Evolutionary conservation across 202 grass and related monocot genomes (phyloP).

Genomic region (Setaria viridis): DNA sequence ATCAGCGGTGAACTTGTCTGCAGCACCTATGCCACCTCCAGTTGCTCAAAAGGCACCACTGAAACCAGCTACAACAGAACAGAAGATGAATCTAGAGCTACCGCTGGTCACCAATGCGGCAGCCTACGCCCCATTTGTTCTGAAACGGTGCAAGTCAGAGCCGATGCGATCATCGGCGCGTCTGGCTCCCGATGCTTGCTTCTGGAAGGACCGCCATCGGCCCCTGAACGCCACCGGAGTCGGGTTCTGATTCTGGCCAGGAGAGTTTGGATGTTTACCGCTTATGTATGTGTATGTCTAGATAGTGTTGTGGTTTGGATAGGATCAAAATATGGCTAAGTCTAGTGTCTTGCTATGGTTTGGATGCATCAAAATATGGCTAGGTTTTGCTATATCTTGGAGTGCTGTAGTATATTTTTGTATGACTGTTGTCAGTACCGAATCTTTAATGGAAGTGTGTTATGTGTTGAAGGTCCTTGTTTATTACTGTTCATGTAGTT

Average conservation of each 20-base stretch:
- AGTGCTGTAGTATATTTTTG: background rate
- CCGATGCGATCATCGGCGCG: conserved; percentile 75
- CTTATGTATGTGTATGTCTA: too few species aligned
- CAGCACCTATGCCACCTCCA: conserved; percentile 9
- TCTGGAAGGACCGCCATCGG: conserved; percentile 94
- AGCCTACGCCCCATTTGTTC: conserved; percentile 68
- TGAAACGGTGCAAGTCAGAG: conserved; percentile 95
- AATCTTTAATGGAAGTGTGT: background rate
- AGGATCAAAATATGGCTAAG: too few species aligned
- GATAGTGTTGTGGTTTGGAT: too few species aligned
- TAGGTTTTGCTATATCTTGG: too few species aligned
- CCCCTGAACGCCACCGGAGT: conserved; percentile 78
- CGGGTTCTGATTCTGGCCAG: conserved; percentile 63
- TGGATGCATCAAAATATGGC: too few species aligned
- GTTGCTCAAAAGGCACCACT: conserved; percentile 29
- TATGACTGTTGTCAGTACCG: background rate
- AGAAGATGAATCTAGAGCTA: conserved; percentile 60
- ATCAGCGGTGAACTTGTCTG: background rate
- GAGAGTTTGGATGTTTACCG: too few species aligned
- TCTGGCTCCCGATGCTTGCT: conserved; percentile 79
- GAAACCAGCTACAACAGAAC: conserved; percentile 50
- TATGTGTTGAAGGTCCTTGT: background rate
- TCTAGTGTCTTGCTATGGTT: too few species aligned
- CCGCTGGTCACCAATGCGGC: conserved; percentile 36
- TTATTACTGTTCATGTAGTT: background rate